phyloP scores from a whole-genome alignment of 2,329 filamentous ascomycete genomes.

The Fonsecaea pedrosoi region DNA sequence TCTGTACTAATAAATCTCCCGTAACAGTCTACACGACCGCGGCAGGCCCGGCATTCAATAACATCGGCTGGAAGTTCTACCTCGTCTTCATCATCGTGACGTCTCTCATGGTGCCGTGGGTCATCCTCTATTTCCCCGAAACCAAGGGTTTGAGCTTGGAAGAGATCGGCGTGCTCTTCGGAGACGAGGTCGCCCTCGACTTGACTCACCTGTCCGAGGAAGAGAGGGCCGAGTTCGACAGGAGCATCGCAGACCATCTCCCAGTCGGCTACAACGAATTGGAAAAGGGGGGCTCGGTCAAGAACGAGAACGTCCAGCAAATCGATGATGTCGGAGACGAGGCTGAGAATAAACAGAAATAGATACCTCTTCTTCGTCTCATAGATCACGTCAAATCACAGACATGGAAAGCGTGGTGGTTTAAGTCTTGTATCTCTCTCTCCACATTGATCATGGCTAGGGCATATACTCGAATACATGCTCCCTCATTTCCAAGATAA shows the following conservation, averaged over 20 bases:
- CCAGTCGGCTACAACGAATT: background rate
- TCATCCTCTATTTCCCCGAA: conserved; percentile 46
- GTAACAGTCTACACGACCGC: conserved; percentile 11
- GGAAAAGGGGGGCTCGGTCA: background rate
- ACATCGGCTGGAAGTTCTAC: conserved; percentile 46
- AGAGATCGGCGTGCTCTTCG: conserved; percentile 47
- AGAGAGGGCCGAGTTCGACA: background rate
- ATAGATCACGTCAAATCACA: background rate
- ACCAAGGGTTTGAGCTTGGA: conserved; percentile 45
- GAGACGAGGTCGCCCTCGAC: conserved; percentile 29
- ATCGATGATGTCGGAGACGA: background rate
- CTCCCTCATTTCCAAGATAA: background rate
- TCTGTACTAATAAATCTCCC: background rate
- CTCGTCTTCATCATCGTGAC: conserved; percentile 44
- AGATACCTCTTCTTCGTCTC: background rate
- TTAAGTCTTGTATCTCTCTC: too few relatives aligned
- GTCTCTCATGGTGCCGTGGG: conserved; percentile 36
- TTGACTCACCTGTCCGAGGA: conserved; percentile 4
- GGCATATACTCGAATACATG: background rate
- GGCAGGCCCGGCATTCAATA: conserved; percentile 40
- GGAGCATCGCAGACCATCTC: background rate
- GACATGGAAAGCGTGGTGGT: background rate
- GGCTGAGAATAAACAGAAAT: background rate
- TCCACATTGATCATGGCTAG: background rate
- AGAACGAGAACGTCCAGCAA: background rate